Percentiles rank a stretch among this genome's conserved stretches.
These are phyloP conservation scores for Pseudozyma sp. DNA, from an alignment of 1,284 basidiomycete species.

Conservation along the genomic window DNA sequence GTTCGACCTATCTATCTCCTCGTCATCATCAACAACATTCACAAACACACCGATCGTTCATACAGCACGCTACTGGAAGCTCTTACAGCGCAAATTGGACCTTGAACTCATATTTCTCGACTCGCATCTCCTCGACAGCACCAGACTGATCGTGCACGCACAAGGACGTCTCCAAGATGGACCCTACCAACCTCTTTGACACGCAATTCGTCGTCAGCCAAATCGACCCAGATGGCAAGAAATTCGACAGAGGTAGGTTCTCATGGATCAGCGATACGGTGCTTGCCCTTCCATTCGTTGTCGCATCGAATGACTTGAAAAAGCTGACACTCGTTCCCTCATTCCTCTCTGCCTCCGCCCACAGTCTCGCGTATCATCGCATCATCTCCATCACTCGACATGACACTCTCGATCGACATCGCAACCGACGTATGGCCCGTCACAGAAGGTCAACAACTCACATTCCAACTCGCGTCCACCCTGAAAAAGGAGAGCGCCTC, in stretches of 20 bases:
- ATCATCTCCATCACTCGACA: conserved; percentile 75
- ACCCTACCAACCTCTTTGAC: conserved; percentile 66
- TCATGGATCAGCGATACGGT: background rate
- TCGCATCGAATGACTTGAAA: background rate
- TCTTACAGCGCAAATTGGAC: too few species aligned
- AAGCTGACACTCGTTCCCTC: background rate
- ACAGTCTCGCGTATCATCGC: conserved; percentile 63
- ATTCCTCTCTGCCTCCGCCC: conserved; percentile 72
- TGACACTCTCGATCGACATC: conserved; percentile 81
- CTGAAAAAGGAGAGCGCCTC: conserved; percentile 73
- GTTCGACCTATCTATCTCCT: background rate
- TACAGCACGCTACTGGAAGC: background rate
- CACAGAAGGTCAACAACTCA: conserved; percentile 77
- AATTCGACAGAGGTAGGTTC: conserved; percentile 88
- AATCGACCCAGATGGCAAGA: conserved; percentile 79
- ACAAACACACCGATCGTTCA: too few species aligned
- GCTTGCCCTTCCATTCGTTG: background rate
- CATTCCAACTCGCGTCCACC: conserved; percentile 80
- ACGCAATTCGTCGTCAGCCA: conserved; percentile 65
- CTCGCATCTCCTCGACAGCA: background rate
- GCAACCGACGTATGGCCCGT: conserved; percentile 69
- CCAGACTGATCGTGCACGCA: background rate
- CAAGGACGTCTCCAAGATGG: conserved; percentile 39
- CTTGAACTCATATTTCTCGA: too few species aligned
- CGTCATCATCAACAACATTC: conserved; percentile 1